Evolutionary conservation across 257 asterid species (phyloP).

Genomic region (Cruciata laevipes): DNA sequence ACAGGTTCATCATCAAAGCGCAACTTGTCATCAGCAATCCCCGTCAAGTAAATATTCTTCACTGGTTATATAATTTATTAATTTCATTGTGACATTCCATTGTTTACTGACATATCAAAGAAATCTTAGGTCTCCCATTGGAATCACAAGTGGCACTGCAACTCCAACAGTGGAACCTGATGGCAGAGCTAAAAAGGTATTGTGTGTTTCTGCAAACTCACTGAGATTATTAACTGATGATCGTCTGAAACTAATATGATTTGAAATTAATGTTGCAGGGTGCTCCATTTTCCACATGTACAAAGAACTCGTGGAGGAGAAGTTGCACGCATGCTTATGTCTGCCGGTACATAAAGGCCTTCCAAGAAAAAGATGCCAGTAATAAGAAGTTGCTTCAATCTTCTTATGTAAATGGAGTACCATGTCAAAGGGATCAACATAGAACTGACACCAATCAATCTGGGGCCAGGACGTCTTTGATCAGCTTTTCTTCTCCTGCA

Average conservation of each 20-base stretch:
- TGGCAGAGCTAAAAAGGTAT: conserved; percentile 38
- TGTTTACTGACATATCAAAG: conserved; percentile 18
- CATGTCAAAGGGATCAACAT: conserved; percentile 21
- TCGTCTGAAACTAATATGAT: not conserved
- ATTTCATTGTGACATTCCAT: not conserved
- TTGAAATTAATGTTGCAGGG: conserved; percentile 26
- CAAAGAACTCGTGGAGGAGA: conserved; percentile 55
- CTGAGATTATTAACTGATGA: not conserved
- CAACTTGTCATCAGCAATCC: conserved; percentile 25
- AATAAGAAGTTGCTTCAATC: conserved; percentile 25
- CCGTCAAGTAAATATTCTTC: conserved; percentile 26
- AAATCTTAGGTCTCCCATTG: conserved; percentile 26
- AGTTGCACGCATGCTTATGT: conserved; percentile 56
- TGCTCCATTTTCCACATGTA: conserved; percentile 21
- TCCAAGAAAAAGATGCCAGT: conserved; percentile 33
- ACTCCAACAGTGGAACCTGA: conserved; percentile 19
- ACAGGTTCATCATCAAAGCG: conserved; percentile 39
- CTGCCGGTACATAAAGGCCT: conserved; percentile 44
- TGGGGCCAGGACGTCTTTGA: conserved; percentile 15
- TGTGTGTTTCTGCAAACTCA: not conserved
- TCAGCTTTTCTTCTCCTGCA: conserved; percentile 21
- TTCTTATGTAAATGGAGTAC: conserved; percentile 21
- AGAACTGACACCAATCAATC: conserved; percentile 16
- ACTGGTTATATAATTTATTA: not conserved
- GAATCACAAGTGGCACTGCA: conserved; percentile 23